A percentile compares a stretch with the other conserved stretches of the same genome.
These are phyloP conservation scores for Euphorbia lathyris DNA, from an alignment of 345 rosid species.

Conservation along the genomic window DNA sequence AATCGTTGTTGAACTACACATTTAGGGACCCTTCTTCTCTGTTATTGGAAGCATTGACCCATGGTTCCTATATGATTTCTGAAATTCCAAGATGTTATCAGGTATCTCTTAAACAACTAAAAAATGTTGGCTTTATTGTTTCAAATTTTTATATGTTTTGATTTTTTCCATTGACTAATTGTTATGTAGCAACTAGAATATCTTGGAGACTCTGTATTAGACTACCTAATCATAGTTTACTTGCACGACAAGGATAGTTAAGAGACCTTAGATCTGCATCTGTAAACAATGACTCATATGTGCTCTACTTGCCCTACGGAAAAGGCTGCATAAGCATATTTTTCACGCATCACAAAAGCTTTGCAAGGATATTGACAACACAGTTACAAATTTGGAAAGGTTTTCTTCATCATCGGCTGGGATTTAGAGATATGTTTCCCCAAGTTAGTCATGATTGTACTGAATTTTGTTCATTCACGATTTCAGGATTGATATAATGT, in stretches of 20 bases:
- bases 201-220: slow-evolving; percentile 88
- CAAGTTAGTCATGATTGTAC: slow-evolving; percentile 37
- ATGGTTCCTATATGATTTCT: slow-evolving; percentile 90
- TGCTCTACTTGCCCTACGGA: slow-evolving; percentile 59
- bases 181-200: slow-evolving; percentile 77
- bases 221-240: slow-evolving; percentile 64
- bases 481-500: neutral
- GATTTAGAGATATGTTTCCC: slow-evolving; percentile 73
- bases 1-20: slow-evolving; percentile 52
- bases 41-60: slow-evolving; percentile 87
- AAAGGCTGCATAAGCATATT: slow-evolving; percentile 60
- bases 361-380: slow-evolving; percentile 39
- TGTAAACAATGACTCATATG: slow-evolving; percentile 84
- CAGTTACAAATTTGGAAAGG: slow-evolving; percentile 32
- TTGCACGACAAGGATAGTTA: slow-evolving; percentile 52
- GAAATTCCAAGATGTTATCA: slow-evolving; percentile 86
- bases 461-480: neutral
- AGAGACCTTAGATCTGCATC: slow-evolving; percentile 95
- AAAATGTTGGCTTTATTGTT: too few species aligned
- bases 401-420: slow-evolving; percentile 53
- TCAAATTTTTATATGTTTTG: neutral
- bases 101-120: too few species aligned
- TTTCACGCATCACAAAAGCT: slow-evolving; percentile 68
- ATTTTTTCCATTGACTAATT: neutral
- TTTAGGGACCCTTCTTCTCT: slow-evolving; percentile 62